These are phyloP conservation scores for Mangifera indica DNA, from an alignment of 345 rosid genomes.

Conservation along the genomic window DNA sequence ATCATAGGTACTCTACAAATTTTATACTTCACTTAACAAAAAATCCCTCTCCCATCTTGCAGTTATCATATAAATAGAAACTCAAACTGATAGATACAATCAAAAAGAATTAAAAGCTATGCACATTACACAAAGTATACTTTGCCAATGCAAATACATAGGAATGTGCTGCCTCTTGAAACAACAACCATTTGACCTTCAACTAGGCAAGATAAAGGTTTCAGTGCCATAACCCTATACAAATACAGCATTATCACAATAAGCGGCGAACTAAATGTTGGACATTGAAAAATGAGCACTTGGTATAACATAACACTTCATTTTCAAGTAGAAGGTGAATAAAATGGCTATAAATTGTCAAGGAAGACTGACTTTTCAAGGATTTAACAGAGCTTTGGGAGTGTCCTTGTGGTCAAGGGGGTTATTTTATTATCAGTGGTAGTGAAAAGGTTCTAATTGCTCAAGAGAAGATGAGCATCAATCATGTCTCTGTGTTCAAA, in stretches of 20 bases:
- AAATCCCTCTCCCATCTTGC: background rate
- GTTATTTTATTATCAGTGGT: constrained; percentile 92
- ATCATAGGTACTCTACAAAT: background rate
- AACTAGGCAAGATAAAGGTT: background rate
- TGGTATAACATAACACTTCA: background rate
- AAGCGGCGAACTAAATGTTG: background rate
- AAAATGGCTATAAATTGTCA: background rate
- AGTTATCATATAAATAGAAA: background rate
- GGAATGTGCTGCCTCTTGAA: background rate
- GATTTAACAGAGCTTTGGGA: constrained; percentile 97
- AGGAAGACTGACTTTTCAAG: constrained; percentile 25
- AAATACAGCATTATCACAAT: background rate
- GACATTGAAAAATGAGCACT: background rate
- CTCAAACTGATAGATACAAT: background rate
- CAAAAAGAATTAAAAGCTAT: background rate
- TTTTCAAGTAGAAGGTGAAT: background rate
- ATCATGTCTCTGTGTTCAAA: constrained; percentile 94
- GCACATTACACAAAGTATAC: background rate
- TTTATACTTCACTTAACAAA: background rate
- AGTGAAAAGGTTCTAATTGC: constrained; percentile 99
- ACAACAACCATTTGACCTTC: background rate
- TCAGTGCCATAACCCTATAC: background rate
- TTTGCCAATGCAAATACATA: background rate
- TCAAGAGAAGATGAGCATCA: constrained; percentile 99
- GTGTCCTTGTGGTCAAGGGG: constrained; percentile 98